Evolutionary conservation across 139 green algal genomes (phyloP), one percentile per base, ranked within the genome.

Genomic region (Chlorella sp.): DNA sequence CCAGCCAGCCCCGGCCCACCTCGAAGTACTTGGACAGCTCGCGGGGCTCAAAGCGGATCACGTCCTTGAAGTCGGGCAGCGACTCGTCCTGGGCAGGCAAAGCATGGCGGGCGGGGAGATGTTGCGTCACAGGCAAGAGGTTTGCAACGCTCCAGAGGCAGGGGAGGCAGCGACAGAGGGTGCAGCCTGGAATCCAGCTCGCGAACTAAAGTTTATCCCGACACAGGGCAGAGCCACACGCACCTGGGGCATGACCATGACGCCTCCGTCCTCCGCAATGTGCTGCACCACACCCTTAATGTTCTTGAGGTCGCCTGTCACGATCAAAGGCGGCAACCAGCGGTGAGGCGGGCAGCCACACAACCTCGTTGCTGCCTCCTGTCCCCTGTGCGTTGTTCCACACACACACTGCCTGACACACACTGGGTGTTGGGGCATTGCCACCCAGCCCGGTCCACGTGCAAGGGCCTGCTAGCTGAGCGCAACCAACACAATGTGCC

Each of bases 21-120:
- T 91, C 78, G 86, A 97, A 96, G 60, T 90, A 88, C 88, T 98
- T 98, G 76, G 60, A n/a, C 43, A 98, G 77, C 83, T 97, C 92
- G 9, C 86, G 62, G 13, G 91, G 65, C 11, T 92, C 85, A 67
- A 96, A 93, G 73, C 73, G 60, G 80, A 95, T 85, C 40, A 70
- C 70, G 32, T 92, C 90, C 24, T 89, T 90, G 46, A 92, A 81
- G 69, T 95, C 90, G 28, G 74, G 62, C 17, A 90, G 76, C 48
- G 30, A 1, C 0, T 44, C 60, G 41, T 90, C 86, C 46, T 73
- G 73, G 28, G 60, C 8, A 11, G 46, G 8, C 8, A 54, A 11
- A 8, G n/a, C n/a, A n/a, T 8, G 46, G 76, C 26, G 30, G 90
- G 46, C 46, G 46, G 46, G 46, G 46, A 19, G 8, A 54, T 54